Evolutionary conservation across 495 filamentous ascomycete species (phyloP).

Genomic region (Staphylotrichum tortipilum): DNA sequence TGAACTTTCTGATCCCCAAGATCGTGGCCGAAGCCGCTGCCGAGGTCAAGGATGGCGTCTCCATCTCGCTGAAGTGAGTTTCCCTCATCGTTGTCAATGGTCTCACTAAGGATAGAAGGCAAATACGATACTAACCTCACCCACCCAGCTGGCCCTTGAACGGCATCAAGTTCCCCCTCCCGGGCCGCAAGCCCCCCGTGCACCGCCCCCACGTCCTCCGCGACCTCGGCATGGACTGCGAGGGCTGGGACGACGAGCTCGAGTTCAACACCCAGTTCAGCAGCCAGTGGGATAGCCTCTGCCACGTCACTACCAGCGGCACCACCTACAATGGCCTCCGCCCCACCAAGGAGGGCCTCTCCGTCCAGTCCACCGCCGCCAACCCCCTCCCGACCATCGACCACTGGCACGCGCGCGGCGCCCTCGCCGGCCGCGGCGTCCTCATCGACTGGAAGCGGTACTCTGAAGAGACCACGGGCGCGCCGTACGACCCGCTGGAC

Average conservation of each 20-base stretch:
- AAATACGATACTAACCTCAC: neutral
- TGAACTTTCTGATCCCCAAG: conserved; percentile 51
- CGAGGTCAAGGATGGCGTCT: conserved; percentile 47
- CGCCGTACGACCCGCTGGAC: conserved; percentile 47
- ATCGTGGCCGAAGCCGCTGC: conserved; percentile 42
- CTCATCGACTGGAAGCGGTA: conserved; percentile 46
- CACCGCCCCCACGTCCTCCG: conserved; percentile 44
- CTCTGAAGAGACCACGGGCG: conserved; percentile 37
- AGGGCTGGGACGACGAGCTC: conserved; percentile 46
- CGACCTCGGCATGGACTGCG: conserved; percentile 24
- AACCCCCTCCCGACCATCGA: conserved; percentile 32
- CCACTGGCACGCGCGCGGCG: conserved; percentile 37
- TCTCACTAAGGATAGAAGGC: neutral
- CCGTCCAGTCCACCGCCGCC: conserved; percentile 15
- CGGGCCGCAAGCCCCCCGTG: conserved; percentile 43
- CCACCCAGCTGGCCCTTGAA: conserved; percentile 34
- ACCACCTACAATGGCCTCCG: conserved; percentile 47
- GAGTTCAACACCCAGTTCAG: conserved; percentile 67
- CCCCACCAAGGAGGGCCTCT: conserved; percentile 24
- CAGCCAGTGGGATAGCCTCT: conserved; percentile 74
- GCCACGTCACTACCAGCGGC: conserved; percentile 40
- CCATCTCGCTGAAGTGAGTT: conserved; percentile 53
- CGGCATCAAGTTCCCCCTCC: conserved; percentile 39
- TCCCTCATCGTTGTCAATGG: too few species aligned
- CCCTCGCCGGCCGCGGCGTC: conserved; percentile 49